Evolutionary conservation across 257 asterid genomes (phyloP).

Genomic region (Echium plantagineum): DNA sequence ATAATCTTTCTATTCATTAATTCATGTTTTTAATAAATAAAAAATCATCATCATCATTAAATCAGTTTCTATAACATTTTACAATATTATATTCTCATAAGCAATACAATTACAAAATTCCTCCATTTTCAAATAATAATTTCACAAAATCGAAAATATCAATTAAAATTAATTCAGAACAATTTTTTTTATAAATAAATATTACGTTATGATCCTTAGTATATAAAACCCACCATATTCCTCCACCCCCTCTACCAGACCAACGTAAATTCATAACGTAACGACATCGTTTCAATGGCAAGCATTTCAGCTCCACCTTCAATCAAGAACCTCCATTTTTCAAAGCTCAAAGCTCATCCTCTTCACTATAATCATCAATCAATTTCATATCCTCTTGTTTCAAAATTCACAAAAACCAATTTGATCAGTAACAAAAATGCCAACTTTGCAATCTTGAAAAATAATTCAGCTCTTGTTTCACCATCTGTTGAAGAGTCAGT

Average conservation of each 20-base stretch:
- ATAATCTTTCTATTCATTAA: no score
- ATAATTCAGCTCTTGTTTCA: not conserved
- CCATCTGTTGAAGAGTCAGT: not conserved
- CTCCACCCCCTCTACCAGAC: not conserved
- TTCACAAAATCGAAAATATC: no score
- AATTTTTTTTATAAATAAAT: no score
- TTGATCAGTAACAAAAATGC: not conserved
- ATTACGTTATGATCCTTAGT: no score
- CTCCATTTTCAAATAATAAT: no score
- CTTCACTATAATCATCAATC: not conserved
- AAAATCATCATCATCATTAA: no score
- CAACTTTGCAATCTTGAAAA: not conserved
- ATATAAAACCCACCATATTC: not conserved
- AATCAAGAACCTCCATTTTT: not conserved
- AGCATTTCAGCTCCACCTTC: not conserved
- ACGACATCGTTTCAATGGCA: not conserved
- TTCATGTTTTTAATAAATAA: no score
- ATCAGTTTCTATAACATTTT: no score
- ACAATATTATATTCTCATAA: no score
- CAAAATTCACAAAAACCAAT: not conserved
- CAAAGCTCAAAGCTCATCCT: not conserved
- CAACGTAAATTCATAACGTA: no score
- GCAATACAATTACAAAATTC: no score
- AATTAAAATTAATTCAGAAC: no score
- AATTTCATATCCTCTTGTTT: not conserved